These are phyloP conservation scores for Lavandula angustifolia DNA, from an alignment of 257 asterid species.

Conservation along the genomic window DNA sequence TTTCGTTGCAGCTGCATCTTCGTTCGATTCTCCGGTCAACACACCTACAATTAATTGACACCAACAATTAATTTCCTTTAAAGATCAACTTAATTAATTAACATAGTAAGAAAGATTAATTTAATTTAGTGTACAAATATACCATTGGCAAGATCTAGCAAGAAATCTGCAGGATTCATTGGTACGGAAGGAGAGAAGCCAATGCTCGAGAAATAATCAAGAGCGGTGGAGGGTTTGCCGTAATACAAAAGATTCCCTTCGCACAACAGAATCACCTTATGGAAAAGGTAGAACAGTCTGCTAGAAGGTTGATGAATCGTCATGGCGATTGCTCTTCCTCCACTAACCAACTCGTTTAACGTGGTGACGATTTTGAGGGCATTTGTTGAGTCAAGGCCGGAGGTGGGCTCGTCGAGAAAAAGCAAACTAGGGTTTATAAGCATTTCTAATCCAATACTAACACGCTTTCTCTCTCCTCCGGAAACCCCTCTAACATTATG, in stretches of 20 bases:
- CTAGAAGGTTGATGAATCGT: conserved; percentile 89
- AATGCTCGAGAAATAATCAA: conserved; percentile 53
- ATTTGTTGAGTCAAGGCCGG: conserved; percentile 77
- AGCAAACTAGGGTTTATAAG: conserved; percentile 70
- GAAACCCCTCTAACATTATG: conserved; percentile 58
- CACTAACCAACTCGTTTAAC: conserved; percentile 53
- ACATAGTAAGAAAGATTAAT: too few species aligned
- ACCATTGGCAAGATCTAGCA: conserved; percentile 85
- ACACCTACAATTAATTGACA: background rate
- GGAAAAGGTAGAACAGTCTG: conserved; percentile 66
- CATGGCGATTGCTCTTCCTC: conserved; percentile 67
- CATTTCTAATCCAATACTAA: conserved; percentile 86
- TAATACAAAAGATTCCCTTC: conserved; percentile 67
- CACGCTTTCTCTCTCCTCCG: conserved; percentile 78
- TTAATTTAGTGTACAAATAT: background rate
- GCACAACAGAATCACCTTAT: conserved; percentile 60
- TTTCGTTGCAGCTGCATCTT: conserved; percentile 46
- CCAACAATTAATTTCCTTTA: background rate
- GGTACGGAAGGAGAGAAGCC: conserved; percentile 56
- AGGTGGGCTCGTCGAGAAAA: conserved; percentile 81
- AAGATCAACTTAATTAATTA: too few species aligned
- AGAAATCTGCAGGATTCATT: conserved; percentile 83
- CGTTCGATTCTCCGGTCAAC: conserved; percentile 37
- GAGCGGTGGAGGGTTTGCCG: conserved; percentile 51
- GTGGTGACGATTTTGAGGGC: conserved; percentile 70